Evolutionary conservation across 805 yeast species (phyloP), one percentile per base, ranked within the genome.

Genomic region (Candida jianshihensis): DNA sequence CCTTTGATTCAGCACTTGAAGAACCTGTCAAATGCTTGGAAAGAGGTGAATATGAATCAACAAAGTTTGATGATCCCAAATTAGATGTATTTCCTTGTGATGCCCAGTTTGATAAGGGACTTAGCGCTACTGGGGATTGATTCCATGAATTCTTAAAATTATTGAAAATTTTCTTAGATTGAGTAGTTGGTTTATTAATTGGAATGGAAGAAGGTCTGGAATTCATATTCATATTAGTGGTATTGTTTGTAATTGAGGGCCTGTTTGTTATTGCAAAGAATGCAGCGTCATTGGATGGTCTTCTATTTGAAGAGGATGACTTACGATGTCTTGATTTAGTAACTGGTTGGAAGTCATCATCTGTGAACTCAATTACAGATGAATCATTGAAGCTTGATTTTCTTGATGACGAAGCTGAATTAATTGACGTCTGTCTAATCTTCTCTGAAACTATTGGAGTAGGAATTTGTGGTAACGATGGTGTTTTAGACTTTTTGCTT

Each of bases 291-390:
- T 30, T 27, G 3, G 50, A 47, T 0, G 26, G n/a, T 22, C 51
- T 31, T 37, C 49, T 42, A 13, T 38, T 38, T 13, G 48, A 39
- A 2, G 65, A 54, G 3, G 60, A 50, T 2, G 60, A 50, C 40
- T 63, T 53, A 17, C 58, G 48, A 35, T 60, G 54, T 29, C 55
- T 47, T 24, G 51, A 53, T 19, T 46, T 60, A 15, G 46, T 38
- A 10, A 63, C 70, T 9, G 58, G 49, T 26, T 55, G 55, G 40
- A 67, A 64, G 17, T 54, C 58, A 7, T 56, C 57, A 13, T 43
- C 52, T 9, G 40, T 44, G 24, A 47, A 53, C 15, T 54, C 63
- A 31, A 60, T 34, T 7, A 59, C 61, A 19, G 49, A 49, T 3
- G 49, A 44, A 17, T 50, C 51, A 9, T 21, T 15, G 13, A 37